These are phyloP conservation scores for Solanum hybrid DNA, from an alignment of 305 asterid genomes.

Conservation along the genomic window DNA sequence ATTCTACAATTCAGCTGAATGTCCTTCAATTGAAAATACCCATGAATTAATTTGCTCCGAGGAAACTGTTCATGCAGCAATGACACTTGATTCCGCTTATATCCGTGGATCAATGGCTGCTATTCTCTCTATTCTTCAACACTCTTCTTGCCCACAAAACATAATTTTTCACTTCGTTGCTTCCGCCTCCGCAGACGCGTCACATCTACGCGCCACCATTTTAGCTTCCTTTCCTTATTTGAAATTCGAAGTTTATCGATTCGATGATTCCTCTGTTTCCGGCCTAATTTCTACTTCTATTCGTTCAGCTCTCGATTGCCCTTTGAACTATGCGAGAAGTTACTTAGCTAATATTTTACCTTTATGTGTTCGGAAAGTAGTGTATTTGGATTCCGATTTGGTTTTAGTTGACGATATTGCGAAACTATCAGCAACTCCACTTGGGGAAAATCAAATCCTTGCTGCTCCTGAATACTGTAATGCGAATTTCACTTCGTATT, in stretches of 20 bases:
- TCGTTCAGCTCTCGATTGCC: slow-evolving; percentile 87
- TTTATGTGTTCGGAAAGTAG: slow-evolving; percentile 54
- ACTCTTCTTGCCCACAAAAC: slow-evolving; percentile 75
- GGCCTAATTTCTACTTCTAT: slow-evolving; percentile 81
- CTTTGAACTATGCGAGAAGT: slow-evolving; percentile 80
- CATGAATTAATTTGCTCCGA: slow-evolving; percentile 30
- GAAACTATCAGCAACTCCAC: slow-evolving; percentile 42
- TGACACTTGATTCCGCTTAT: slow-evolving; percentile 81
- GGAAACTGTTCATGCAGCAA: slow-evolving; percentile 61
- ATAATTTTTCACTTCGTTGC: slow-evolving; percentile 61
- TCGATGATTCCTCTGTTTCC: slow-evolving; percentile 48
- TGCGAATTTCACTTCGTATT: slow-evolving; percentile 83
- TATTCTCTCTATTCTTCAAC: slow-evolving; percentile 68
- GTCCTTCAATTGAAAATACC: slow-evolving; percentile 28
- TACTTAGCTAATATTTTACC: slow-evolving; percentile 71
- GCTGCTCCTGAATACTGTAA: slow-evolving; percentile 93
- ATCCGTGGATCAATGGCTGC: slow-evolving; percentile 95
- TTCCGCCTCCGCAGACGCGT: slow-evolving; percentile 46
- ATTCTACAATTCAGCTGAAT: slow-evolving; percentile 61
- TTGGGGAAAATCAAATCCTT: slow-evolving; percentile 34
- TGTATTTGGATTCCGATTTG: slow-evolving; percentile 75
- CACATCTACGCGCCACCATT: slow-evolving; percentile 40
- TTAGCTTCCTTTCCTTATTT: slow-evolving; percentile 68
- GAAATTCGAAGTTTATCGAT: slow-evolving; percentile 43
- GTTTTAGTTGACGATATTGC: slow-evolving; percentile 82